These are phyloP conservation scores for Tricholoma matsutake DNA, from an alignment of 768 basidiomycete genomes.

Conservation along the genomic window DNA sequence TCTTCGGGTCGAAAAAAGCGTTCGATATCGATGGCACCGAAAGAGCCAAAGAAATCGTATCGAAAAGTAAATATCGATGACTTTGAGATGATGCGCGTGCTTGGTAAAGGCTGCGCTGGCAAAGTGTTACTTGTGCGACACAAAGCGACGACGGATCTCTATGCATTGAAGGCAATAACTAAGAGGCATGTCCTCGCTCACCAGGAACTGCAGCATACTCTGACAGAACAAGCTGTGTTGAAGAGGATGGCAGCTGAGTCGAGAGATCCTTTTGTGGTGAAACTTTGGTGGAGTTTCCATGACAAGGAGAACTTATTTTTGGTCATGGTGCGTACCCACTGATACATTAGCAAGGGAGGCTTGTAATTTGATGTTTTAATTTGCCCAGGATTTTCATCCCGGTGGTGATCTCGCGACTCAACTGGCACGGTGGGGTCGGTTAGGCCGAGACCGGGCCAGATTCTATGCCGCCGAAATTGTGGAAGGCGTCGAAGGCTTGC, in stretches of 20 bases:
- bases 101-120: conserved; percentile 97
- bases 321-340: conserved; percentile 67
- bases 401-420: conserved; percentile 98
- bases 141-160: conserved; percentile 66
- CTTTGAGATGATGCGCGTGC: conserved; percentile 95
- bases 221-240: conserved; percentile 94
- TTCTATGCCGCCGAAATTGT: conserved; percentile 99
- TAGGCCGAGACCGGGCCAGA: conserved; percentile 90
- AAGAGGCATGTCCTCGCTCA: conserved; percentile 96
- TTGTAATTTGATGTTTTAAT: background rate
- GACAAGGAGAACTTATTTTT: conserved; percentile 97
- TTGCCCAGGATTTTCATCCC: conserved; percentile 80
- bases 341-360: background rate
- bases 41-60: conserved; percentile 53
- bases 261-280: conserved; percentile 92
- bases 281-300: conserved; percentile 96
- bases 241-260: conserved; percentile 90
- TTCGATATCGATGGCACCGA: conserved; percentile 38
- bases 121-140: conserved; percentile 92
- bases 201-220: conserved; percentile 93
- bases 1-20: conserved; percentile 51
- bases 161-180: conserved; percentile 96
- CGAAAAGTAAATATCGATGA: conserved; percentile 82
- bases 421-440: conserved; percentile 90
- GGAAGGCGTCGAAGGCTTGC: conserved; percentile 93